phyloP scores from a whole-genome alignment of 1,284 basidiomycete genomes.

The Filobasidium uniguttulatum region DNA sequence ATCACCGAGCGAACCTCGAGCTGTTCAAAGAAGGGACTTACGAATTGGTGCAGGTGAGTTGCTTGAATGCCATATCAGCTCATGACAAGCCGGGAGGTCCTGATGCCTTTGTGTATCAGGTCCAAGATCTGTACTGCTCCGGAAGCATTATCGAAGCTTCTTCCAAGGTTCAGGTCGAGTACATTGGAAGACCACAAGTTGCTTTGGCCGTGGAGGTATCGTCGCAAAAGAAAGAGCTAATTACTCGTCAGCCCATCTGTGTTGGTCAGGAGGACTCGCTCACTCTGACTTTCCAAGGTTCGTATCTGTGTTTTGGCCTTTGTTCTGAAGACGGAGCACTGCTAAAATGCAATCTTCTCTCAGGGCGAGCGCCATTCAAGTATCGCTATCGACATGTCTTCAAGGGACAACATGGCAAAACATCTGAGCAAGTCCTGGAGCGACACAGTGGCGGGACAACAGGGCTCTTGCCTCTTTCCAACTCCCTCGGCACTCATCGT shows the following conservation, averaged over 20 bases:
- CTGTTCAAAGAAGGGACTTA: constrained; percentile 63
- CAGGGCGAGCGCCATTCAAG: too few species aligned
- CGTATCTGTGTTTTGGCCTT: constrained; percentile 25
- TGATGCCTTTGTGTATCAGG: constrained; percentile 36
- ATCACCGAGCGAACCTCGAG: constrained; percentile 56
- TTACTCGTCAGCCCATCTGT: constrained; percentile 63
- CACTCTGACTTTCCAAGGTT: constrained; percentile 62
- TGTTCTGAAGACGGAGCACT: too few species aligned
- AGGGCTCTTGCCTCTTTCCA: not conserved
- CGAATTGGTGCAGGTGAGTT: constrained; percentile 52
- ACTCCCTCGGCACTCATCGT: constrained; percentile 57
- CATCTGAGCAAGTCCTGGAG: not conserved
- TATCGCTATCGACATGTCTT: too few species aligned
- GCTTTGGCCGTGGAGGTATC: constrained; percentile 39
- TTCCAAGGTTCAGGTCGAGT: constrained; percentile 55
- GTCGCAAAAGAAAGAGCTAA: constrained; percentile 49
- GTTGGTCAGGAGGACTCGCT: constrained; percentile 65
- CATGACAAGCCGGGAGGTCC: not conserved
- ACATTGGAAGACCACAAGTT: constrained; percentile 52
- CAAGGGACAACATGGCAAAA: not conserved
- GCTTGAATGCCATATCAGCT: not conserved
- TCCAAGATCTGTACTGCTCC: constrained; percentile 70
- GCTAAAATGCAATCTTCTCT: too few species aligned
- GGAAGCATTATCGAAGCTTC: constrained; percentile 53
- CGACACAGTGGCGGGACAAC: too few species aligned